Conservation (phyloP, 129 eudicot genomes). For the Tanacetum coccineum region DNA sequence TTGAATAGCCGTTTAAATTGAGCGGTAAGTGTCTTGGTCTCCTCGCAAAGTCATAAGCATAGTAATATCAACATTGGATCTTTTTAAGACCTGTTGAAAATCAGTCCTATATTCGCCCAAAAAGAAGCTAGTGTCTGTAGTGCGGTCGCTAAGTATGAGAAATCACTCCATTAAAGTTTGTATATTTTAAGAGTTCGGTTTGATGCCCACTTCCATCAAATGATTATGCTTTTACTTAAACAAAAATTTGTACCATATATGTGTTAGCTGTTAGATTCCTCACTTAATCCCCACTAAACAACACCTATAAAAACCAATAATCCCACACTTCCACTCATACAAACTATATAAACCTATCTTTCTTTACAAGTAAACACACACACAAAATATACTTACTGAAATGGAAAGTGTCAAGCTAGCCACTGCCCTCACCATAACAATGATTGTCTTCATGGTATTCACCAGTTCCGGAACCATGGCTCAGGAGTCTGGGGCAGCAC, state of each 20-base stretch:
- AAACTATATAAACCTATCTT: no score
- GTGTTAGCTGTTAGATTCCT: constrained; percentile 34
- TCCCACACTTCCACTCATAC: neutral
- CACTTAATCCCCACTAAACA: constrained; percentile 17
- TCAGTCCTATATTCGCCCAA: no score
- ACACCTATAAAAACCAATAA: constrained; percentile 17
- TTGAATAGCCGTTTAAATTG: no score
- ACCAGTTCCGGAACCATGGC: constrained; percentile 24
- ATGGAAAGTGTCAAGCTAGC: constrained; percentile 19
- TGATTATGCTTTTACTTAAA: constrained; percentile 15
- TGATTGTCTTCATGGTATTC: constrained; percentile 27
- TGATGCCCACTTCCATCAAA: constrained; percentile 20
- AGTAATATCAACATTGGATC: no score
- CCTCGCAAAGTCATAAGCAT: no score
- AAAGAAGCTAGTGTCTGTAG: no score
- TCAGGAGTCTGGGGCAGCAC: constrained; percentile 34
- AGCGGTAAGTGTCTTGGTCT: no score
- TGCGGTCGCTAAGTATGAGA: no score
- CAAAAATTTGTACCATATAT: constrained; percentile 15
- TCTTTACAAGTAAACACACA: no score
- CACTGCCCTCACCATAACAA: neutral
- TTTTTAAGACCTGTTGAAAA: no score
- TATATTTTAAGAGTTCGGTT: constrained; percentile 5
- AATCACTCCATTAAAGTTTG: neutral
- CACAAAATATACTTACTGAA: neutral